Percentiles rank a stretch among this genome's conserved stretches.
Conservation (phyloP, 2,329 filamentous ascomycete species). For the Trichoderma arundinaceum region DNA sequence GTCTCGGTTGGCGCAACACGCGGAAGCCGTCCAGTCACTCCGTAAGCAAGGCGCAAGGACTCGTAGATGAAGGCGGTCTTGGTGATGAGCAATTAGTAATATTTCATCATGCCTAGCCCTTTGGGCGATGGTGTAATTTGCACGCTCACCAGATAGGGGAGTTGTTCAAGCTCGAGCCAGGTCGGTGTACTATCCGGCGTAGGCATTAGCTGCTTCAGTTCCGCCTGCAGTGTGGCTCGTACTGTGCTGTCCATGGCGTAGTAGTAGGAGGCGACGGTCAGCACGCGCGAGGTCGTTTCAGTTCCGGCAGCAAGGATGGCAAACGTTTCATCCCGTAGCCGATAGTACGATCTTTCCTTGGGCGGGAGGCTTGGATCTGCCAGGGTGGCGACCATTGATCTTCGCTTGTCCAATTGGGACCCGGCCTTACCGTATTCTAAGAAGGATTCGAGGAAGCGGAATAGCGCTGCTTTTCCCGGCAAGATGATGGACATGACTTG, state of each 20-base stretch:
- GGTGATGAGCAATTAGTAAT: neutral
- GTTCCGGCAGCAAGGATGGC: constrained; percentile 35
- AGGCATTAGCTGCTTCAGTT: constrained; percentile 27
- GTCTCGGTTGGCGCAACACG: constrained; percentile 40
- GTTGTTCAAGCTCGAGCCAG: constrained; percentile 30
- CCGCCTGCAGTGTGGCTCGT: constrained; percentile 31
- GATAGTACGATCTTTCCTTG: constrained; percentile 31
- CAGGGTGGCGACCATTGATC: constrained; percentile 27
- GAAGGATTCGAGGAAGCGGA: constrained; percentile 19
- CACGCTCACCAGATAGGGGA: constrained; percentile 33
- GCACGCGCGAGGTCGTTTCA: constrained; percentile 33
- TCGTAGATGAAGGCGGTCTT: constrained; percentile 35
- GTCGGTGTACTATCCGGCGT: constrained; percentile 28
- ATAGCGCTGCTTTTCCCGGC: constrained; percentile 29
- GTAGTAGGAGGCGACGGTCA: constrained; percentile 31
- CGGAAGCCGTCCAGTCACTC: constrained; percentile 35
- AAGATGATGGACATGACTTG: constrained; percentile 14
- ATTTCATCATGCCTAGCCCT: neutral
- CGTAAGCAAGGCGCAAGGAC: constrained; percentile 32
- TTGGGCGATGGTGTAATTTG: neutral
- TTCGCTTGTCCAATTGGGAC: constrained; percentile 1
- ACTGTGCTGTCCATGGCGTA: constrained; percentile 25
- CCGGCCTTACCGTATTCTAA: neutral
- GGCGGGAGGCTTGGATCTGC: constrained; percentile 28
- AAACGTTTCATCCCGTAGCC: constrained; percentile 34